Evolutionary conservation across 1,139 yeast species (phyloP).

Genomic region (Suhomyces anneliseae): DNA sequence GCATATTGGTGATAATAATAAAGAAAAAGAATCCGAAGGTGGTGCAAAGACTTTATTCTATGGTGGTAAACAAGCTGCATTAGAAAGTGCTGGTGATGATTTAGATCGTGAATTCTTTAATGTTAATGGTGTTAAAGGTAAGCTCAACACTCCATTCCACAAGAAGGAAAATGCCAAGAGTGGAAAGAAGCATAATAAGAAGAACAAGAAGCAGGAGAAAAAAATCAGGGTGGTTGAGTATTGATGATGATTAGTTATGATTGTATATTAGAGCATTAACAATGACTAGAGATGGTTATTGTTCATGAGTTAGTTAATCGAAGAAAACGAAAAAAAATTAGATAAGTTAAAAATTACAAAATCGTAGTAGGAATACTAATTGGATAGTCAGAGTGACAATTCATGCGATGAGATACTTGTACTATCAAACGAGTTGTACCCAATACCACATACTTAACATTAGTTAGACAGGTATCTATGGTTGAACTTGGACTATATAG

Average conservation of each 20-base stretch:
- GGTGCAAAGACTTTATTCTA: conserved; percentile 47
- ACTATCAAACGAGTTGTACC: too few species aligned
- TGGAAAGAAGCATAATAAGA: conserved; percentile 74
- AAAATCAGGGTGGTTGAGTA: conserved; percentile 45
- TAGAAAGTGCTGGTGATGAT: conserved; percentile 74
- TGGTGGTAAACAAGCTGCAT: conserved; percentile 81
- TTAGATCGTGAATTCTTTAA: conserved; percentile 83
- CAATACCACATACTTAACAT: too few species aligned
- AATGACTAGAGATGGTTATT: not conserved
- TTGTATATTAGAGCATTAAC: not conserved
- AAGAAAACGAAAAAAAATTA: not conserved
- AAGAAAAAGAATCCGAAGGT: conserved; percentile 30
- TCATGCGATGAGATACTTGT: too few species aligned
- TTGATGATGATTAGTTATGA: conserved; percentile 16
- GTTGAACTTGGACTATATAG: too few species aligned
- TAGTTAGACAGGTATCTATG: too few species aligned
- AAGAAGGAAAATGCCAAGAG: conserved; percentile 29
- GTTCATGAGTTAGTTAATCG: not conserved
- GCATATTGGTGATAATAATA: conserved; percentile 53
- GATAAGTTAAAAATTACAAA: too few species aligned
- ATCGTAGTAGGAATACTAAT: too few species aligned
- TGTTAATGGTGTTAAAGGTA: conserved; percentile 64
- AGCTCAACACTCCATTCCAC: conserved; percentile 72
- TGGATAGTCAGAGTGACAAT: too few species aligned
- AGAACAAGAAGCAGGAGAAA: conserved; percentile 65